Conservation (phyloP, 768 basidiomycete species). For the Ramaria rubella region DNA sequence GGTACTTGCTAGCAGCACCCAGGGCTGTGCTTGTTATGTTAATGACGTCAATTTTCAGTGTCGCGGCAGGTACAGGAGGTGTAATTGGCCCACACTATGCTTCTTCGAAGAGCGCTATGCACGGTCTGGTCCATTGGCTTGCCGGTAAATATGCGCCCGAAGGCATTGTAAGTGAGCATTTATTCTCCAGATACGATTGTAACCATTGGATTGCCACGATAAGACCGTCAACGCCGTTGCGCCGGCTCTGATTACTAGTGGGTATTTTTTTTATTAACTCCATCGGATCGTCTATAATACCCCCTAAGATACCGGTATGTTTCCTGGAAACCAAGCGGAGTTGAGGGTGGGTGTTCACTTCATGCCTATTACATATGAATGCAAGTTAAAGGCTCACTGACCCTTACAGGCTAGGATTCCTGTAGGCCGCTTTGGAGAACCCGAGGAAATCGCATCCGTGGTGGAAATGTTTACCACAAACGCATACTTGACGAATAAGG, state of each 20-base stretch:
- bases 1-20: constrained; percentile 23
- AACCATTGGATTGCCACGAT: background rate
- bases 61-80: constrained; percentile 46
- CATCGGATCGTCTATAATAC: background rate
- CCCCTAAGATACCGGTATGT: constrained; percentile 5
- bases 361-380: background rate
- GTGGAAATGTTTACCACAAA: constrained; percentile 45
- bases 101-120: constrained; percentile 48
- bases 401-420: constrained; percentile 37
- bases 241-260: constrained; percentile 44
- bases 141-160: constrained; percentile 42
- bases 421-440: constrained; percentile 43
- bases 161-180: constrained; percentile 35
- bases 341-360: constrained; percentile 24
- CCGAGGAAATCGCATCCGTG: constrained; percentile 45
- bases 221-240: constrained; percentile 50
- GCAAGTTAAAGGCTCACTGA: background rate
- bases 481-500: constrained; percentile 54
- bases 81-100: constrained; percentile 53
- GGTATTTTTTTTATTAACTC: background rate
- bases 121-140: constrained; percentile 52
- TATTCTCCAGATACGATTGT: background rate
- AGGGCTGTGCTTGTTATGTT: background rate
- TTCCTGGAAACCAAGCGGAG: constrained; percentile 22
- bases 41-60: constrained; percentile 23